A percentile compares a stretch with the other conserved stretches of the same genome.
phyloP scores from a whole-genome alignment of 2,329 filamentous ascomycete species.

The Talaromyces sp. region DNA sequence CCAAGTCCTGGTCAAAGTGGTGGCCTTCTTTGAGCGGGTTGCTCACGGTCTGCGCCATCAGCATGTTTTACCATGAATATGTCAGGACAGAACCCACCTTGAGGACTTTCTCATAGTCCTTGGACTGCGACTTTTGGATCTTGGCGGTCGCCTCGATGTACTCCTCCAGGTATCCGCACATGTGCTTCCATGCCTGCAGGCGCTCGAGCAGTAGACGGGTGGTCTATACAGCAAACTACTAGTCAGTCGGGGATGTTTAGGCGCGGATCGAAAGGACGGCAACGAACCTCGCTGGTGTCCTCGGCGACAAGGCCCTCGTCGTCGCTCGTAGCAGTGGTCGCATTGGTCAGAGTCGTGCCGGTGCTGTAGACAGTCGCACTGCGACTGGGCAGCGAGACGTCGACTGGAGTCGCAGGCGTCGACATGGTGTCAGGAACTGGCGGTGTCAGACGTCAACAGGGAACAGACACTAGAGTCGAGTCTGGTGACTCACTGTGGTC shows the following conservation, averaged over 20 bases:
- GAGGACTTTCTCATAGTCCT: constrained; percentile 91
- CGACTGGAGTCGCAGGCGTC: background rate
- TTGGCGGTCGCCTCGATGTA: constrained; percentile 84
- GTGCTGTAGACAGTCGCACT: constrained; percentile 29
- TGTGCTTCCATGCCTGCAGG: constrained; percentile 93
- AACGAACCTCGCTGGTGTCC: constrained; percentile 39
- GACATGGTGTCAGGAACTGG: constrained; percentile 1
- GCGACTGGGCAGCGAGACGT: constrained; percentile 27
- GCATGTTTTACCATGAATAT: background rate
- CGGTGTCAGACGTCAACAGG: background rate
- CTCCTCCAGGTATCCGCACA: constrained; percentile 83
- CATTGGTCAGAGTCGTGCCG: constrained; percentile 25
- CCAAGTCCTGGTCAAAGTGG: constrained; percentile 88
- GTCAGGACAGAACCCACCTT: constrained; percentile 54
- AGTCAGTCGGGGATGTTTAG: background rate
- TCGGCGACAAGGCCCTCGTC: constrained; percentile 38
- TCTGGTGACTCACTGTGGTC: background rate
- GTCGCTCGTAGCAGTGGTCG: constrained; percentile 30
- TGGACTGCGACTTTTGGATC: constrained; percentile 75
- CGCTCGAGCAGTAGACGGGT: constrained; percentile 80
- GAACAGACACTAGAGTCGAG: background rate
- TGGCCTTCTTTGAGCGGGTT: constrained; percentile 82
- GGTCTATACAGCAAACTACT: constrained; percentile 46
- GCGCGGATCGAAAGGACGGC: background rate
- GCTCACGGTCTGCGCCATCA: constrained; percentile 63